phyloP scores from a whole-genome alignment of 257 asterid species.

The Plectranthus barbatus region DNA sequence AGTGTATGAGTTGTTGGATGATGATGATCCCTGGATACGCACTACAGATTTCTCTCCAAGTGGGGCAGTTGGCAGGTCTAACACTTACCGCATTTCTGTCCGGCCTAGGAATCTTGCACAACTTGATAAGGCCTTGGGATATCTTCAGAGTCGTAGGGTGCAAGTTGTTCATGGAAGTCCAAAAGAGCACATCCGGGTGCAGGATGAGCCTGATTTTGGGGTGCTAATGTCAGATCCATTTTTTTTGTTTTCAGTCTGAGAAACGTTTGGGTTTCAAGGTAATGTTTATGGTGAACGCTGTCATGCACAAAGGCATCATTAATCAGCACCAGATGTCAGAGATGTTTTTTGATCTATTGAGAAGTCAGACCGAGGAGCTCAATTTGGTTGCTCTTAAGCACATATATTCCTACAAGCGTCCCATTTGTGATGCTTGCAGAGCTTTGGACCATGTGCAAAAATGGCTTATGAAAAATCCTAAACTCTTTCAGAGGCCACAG shows the following conservation, averaged over 20 bases:
- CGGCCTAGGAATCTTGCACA: constrained; percentile 42
- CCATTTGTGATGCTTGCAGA: constrained; percentile 45
- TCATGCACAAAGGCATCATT: constrained; percentile 73
- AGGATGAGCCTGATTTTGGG: constrained; percentile 65
- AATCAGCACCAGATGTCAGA: constrained; percentile 79
- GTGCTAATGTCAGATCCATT: constrained; percentile 42
- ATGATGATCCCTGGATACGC: constrained; percentile 97
- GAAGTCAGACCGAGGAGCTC: constrained; percentile 46
- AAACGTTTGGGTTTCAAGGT: constrained; percentile 46
- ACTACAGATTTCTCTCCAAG: constrained; percentile 71
- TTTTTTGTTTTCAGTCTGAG: constrained; percentile 47
- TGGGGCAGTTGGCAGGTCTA: constrained; percentile 83
- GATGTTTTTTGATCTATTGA: constrained; percentile 43
- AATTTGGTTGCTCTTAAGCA: constrained; percentile 56
- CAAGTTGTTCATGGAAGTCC: constrained; percentile 7
- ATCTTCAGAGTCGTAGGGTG: constrained; percentile 43
- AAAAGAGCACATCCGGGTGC: constrained; percentile 11
- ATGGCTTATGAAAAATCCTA: constrained; percentile 60
- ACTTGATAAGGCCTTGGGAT: constrained; percentile 36
- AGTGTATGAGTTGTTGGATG: constrained; percentile 71
- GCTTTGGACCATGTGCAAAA: constrained; percentile 34
- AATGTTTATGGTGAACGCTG: constrained; percentile 66
- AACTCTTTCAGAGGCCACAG: constrained; percentile 46
- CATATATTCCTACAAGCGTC: constrained; percentile 51
- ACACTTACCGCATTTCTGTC: constrained; percentile 53